Evolutionary conservation across 768 basidiomycete species (phyloP), one percentile per base, ranked within the genome.

Genomic region (Rhodotorula paludigena): DNA sequence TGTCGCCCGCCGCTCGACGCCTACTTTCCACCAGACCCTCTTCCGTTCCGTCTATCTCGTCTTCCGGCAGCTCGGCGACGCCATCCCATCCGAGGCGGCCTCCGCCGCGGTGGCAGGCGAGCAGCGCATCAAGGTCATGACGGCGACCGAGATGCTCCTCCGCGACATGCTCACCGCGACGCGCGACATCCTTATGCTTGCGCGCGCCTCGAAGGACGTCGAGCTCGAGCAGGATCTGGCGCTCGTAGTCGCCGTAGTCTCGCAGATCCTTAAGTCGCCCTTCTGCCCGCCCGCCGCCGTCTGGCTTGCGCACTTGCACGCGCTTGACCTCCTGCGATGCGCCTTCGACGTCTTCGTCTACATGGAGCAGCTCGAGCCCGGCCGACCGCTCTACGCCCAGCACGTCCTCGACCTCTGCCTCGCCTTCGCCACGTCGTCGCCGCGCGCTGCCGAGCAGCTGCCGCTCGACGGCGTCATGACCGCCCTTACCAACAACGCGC

Each of bases 341-440:
- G 90, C 89, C 71, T 55, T 72, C 56, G 63, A 65, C 32, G 58
- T 69, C 45, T 52, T 72, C 45, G 63, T 74, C 49, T 28, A 60
- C 51, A 64, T 62, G 63, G 57, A 64, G 12, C 51, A 47, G 23
- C 81, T 94, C 35, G 85, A 90, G 47, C 56, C 69, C 9, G 73
- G 54, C 33, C 67, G 63, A 10, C 84, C 75, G 84, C 89, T 20
- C 78, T 88, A 35, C 60, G 66, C 70, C 7, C 66, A 61, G 25
- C 87, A 89, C 73, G 81, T 94, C 63, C 84, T 96, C 60, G 80
- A 87, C 38, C 89, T 96, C 80, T 91, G 94, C 75, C 87, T 92
- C 81, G 85, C 89, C 1, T 79, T 96, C 28, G 89, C 88, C 23
- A 85, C 85, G 65, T 83, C 89, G 60, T 57, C 66, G 7, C 84